Evolutionary conservation across 2,329 filamentous ascomycete genomes (phyloP).

Genomic region (Diaporthe amygdali): DNA sequence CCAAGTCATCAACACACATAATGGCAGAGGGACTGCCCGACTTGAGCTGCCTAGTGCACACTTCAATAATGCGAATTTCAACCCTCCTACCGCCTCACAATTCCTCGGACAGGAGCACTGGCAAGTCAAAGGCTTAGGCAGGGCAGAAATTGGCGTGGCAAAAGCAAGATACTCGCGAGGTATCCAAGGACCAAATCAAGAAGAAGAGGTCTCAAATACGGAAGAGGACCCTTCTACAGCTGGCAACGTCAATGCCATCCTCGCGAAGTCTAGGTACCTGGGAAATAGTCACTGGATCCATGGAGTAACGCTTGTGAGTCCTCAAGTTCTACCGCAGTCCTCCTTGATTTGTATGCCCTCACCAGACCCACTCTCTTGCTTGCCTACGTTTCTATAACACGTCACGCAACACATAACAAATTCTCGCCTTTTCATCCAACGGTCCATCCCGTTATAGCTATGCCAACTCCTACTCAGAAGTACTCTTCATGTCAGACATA

Average conservation of each 20-base stretch:
- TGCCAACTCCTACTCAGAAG: background rate
- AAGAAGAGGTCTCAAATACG: background rate
- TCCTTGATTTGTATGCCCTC: background rate
- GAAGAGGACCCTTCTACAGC: constrained; percentile 7
- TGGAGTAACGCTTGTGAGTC: constrained; percentile 48
- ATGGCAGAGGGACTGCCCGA: constrained; percentile 21
- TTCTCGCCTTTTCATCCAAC: background rate
- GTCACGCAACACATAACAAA: background rate
- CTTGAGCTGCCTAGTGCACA: constrained; percentile 36
- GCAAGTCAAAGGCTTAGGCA: background rate
- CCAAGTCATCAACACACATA: constrained; percentile 27
- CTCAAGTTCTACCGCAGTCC: background rate
- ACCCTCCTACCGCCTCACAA: constrained; percentile 48
- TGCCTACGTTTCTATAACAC: no score
- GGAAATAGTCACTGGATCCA: constrained; percentile 65
- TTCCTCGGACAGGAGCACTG: constrained; percentile 32
- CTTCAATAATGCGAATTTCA: constrained; percentile 45
- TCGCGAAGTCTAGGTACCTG: constrained; percentile 59
- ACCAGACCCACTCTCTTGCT: background rate
- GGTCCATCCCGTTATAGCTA: background rate
- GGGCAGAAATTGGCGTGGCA: background rate
- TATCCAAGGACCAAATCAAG: constrained; percentile 22
- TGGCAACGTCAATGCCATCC: constrained; percentile 49
- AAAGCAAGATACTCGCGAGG: background rate
- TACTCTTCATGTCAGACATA: background rate